These are phyloP conservation scores for Suillus brevipes DNA, from an alignment of 768 basidiomycete genomes.

Conservation along the genomic window DNA sequence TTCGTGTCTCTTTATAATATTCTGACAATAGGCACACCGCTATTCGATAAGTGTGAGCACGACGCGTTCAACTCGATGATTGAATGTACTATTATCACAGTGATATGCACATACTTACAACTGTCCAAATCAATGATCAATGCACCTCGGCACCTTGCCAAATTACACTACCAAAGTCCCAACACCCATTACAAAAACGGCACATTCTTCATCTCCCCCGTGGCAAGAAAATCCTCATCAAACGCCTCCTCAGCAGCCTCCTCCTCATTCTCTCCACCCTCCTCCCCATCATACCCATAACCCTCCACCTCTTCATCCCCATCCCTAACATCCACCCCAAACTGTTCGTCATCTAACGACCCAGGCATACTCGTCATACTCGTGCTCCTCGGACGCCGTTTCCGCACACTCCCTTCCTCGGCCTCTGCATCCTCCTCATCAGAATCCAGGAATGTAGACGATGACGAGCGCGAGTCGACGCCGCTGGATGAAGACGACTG, in stretches of 20 bases:
- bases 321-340: constrained; percentile 47
- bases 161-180: neutral
- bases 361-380: constrained; percentile 89
- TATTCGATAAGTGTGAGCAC: too few species aligned
- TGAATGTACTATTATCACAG: neutral
- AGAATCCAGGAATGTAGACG: constrained; percentile 50
- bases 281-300: constrained; percentile 35
- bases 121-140: neutral
- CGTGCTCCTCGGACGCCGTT: constrained; percentile 47
- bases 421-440: constrained; percentile 47
- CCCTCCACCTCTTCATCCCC: constrained; percentile 28
- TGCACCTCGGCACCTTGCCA: neutral
- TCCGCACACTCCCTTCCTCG: constrained; percentile 40
- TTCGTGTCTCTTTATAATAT: too few species aligned
- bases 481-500: constrained; percentile 47
- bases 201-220: constrained; percentile 82
- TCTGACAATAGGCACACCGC: too few species aligned
- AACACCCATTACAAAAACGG: constrained; percentile 52
- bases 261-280: constrained; percentile 48
- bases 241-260: constrained; percentile 73
- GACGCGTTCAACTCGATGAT: too few species aligned
- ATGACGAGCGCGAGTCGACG: constrained; percentile 54
- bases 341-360: constrained; percentile 64
- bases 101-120: neutral
- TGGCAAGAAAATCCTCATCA: constrained; percentile 77